phyloP scores from a whole-genome alignment of 805 yeast genomes.

The Zygotorulaspora sp. region DNA sequence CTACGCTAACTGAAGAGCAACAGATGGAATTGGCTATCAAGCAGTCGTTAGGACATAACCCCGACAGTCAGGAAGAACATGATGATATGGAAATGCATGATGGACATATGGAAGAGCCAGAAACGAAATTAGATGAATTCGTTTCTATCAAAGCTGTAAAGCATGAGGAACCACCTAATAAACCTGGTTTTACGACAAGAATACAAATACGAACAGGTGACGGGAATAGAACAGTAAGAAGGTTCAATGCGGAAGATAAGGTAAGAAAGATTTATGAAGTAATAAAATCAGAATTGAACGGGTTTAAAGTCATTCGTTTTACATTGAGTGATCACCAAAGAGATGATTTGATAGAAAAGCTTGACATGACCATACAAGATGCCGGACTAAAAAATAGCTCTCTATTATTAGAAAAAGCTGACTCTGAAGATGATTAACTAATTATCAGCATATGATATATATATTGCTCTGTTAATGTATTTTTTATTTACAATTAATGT shows the following conservation, averaged over 20 bases:
- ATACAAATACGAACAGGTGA: conserved; percentile 85
- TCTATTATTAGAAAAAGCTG: conserved; percentile 56
- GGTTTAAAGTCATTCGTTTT: conserved; percentile 42
- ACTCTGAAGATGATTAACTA: conserved; percentile 12
- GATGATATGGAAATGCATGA: conserved; percentile 14
- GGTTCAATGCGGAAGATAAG: conserved; percentile 53
- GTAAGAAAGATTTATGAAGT: conserved; percentile 60
- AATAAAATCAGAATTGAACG: conserved; percentile 56
- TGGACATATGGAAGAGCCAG: conserved; percentile 17
- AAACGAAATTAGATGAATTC: conserved; percentile 42
- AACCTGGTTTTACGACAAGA: conserved; percentile 58
- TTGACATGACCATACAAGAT: conserved; percentile 58
- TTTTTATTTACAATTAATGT: no score
- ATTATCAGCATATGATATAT: no score
- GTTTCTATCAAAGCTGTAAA: conserved; percentile 46
- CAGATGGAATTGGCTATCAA: conserved; percentile 72
- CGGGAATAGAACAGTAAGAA: conserved; percentile 75
- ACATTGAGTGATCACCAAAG: conserved; percentile 53
- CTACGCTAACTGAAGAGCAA: conserved; percentile 71
- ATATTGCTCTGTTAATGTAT: no score
- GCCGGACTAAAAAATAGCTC: conserved; percentile 84
- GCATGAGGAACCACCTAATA: conserved; percentile 58
- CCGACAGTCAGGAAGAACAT: conserved; percentile 23
- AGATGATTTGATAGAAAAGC: conserved; percentile 48
- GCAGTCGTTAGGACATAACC: conserved; percentile 49